phyloP scores from a whole-genome alignment of 495 filamentous ascomycete species.

The Hypomontagnella submonticulosa region DNA sequence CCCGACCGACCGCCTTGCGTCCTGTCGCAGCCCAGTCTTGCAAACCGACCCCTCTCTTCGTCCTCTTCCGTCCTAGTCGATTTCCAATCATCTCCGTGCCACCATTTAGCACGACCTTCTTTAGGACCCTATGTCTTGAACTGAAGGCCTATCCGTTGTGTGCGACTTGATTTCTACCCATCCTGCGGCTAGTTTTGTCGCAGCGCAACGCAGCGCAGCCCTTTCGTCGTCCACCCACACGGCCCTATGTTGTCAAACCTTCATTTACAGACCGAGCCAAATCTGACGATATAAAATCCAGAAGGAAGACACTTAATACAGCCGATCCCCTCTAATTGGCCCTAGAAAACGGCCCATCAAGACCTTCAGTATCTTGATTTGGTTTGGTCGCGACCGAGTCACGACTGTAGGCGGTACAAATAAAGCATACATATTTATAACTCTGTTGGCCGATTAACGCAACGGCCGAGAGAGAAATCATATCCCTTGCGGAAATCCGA shows the following conservation, averaged over 20 bases:
- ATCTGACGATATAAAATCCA: constrained; percentile 28
- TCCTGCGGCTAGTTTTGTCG: constrained; percentile 30
- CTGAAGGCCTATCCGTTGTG: constrained; percentile 29
- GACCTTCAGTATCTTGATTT: background rate
- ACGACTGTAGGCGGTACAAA: background rate
- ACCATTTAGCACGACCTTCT: constrained; percentile 36
- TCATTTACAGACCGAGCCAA: constrained; percentile 23
- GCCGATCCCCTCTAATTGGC: constrained; percentile 17
- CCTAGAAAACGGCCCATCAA: background rate
- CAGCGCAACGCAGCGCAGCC: constrained; percentile 40
- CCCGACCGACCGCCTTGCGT: constrained; percentile 33
- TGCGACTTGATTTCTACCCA: constrained; percentile 33
- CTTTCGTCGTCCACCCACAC: constrained; percentile 22
- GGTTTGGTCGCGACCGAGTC: constrained; percentile 17
- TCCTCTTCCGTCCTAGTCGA: constrained; percentile 32
- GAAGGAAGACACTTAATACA: constrained; percentile 3
- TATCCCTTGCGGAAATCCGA: constrained; percentile 37
- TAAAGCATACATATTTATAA: background rate
- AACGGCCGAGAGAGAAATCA: constrained; percentile 15
- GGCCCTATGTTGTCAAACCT: constrained; percentile 31
- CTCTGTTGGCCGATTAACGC: constrained; percentile 18
- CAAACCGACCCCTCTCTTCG: constrained; percentile 31
- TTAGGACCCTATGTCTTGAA: constrained; percentile 38
- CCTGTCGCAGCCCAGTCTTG: constrained; percentile 37
- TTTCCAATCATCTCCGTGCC: constrained; percentile 44